Evolutionary conservation across 257 asterid species (phyloP), one percentile per base, ranked within the genome.

Genomic region (Hygrophila difformis): DNA sequence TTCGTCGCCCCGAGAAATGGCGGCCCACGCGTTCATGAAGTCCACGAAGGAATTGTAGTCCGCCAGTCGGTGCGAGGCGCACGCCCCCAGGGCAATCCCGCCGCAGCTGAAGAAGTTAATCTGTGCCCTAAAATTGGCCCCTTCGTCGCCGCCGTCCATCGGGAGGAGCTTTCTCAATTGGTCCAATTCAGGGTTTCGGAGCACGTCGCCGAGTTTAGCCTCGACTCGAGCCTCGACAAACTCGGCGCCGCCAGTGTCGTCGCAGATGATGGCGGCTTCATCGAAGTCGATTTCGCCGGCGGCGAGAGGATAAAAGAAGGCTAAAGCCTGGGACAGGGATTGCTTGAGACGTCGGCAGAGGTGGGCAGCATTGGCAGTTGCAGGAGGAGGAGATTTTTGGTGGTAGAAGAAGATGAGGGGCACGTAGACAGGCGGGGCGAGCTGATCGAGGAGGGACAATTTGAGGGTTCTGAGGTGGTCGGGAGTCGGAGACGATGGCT

Each of bases 21-120:
- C 47, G n/a, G 76, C 66, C 73, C 79, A 74, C 3, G 68, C 56
- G 14, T 60, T 45, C 57, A 74, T 47, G 63, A 74, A 70, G 26
- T 35, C 53, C 6, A 55, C 60, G 3, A 63, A 3, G 8, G 77
- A 66, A 3, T 13, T 18, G 5, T 13, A 70, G 12, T 69, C 75
- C 12, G 69, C 78, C 12, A 61, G 15, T 18, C 40, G 51, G 46
- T 74, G 82, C 0, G 72, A 56, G 24, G 66, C 28, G 51, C 72
- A 53, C 2, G 44, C 68, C 6, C 49, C 61, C 4, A 74, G 3
- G 5, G 68, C 73, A 1, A 67, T 31, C 4, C 78, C 82, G 11
- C 70, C 78, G 34, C 70, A 63, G 8, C 50, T 48, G 18, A 74
- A 70, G 21, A 49, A 20, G 49, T 64, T 74, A 26, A 66, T 26